Evolutionary conservation across 2,329 filamentous ascomycete genomes (phyloP).

Genomic region (Endocalyx cinctus): DNA sequence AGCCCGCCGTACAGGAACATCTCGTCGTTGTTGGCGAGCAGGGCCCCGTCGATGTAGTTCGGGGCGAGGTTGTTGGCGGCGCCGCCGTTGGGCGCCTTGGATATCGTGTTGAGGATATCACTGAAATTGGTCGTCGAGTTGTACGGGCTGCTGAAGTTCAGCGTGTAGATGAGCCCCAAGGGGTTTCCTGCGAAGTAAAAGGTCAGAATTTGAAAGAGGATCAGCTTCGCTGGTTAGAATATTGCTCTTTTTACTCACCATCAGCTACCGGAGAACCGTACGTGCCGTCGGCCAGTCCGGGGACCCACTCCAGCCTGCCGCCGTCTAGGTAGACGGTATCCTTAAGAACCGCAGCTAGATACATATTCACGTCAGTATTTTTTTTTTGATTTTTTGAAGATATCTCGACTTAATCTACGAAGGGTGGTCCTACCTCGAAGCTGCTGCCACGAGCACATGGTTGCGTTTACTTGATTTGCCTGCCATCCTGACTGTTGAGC

Average conservation of each 20-base stretch:
- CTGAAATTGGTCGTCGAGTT: slow-evolving; percentile 49
- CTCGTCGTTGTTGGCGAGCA: slow-evolving; percentile 61
- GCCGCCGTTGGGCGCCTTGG: slow-evolving; percentile 42
- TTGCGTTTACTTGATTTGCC: slow-evolving; percentile 48
- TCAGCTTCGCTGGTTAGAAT: background rate
- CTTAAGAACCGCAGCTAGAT: slow-evolving; percentile 49
- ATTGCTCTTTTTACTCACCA: slow-evolving; percentile 33
- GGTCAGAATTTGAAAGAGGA: too few relatives aligned
- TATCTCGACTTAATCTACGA: slow-evolving; percentile 20
- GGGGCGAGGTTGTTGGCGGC: slow-evolving; percentile 48
- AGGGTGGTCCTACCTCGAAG: slow-evolving; percentile 28
- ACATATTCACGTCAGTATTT: slow-evolving; percentile 14
- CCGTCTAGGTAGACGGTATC: slow-evolving; percentile 65
- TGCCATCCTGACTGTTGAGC: slow-evolving; percentile 47
- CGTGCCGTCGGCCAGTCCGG: slow-evolving; percentile 42
- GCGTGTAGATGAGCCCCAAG: slow-evolving; percentile 48
- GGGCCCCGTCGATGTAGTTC: slow-evolving; percentile 56
- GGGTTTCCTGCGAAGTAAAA: slow-evolving; percentile 42
- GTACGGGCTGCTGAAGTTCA: slow-evolving; percentile 57
- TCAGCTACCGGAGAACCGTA: slow-evolving; percentile 25
- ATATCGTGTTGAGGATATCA: slow-evolving; percentile 40
- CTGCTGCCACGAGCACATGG: slow-evolving; percentile 54
- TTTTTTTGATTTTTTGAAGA: background rate
- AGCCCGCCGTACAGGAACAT: slow-evolving; percentile 63
- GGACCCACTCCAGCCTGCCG: slow-evolving; percentile 50